These are phyloP conservation scores for Chionographis japonica DNA, from an alignment of 106 monocot genomes.

Conservation along the genomic window DNA sequence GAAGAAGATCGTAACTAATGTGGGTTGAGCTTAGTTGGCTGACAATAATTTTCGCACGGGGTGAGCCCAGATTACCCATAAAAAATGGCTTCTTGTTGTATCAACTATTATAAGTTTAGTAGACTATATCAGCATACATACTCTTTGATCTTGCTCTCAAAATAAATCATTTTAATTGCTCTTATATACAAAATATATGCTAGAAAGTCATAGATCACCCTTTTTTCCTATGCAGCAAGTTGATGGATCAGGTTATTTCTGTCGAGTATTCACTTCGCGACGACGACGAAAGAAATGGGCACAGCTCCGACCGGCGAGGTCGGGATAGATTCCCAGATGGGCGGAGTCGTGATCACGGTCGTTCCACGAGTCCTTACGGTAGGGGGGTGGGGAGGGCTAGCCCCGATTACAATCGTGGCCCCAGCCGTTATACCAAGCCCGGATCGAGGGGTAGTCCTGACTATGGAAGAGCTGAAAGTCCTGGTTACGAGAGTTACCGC, in stretches of 20 bases:
- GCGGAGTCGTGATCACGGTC: conserved; percentile 43
- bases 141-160: too few species aligned
- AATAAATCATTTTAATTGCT: too few species aligned
- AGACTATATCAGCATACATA: too few species aligned
- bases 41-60: too few species aligned
- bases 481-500: conserved; percentile 32
- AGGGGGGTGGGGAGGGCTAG: conserved; percentile 72
- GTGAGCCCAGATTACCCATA: too few species aligned
- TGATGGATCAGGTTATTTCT: conserved; percentile 86
- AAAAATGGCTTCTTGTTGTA: too few species aligned
- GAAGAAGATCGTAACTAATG: too few species aligned
- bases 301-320: conserved; percentile 67
- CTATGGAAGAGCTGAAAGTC: conserved; percentile 51
- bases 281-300: conserved; percentile 82
- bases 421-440: conserved; percentile 37
- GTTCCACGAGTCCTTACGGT: conserved; percentile 79
- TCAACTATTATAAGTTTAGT: too few species aligned
- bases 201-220: neutral
- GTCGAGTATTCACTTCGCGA: conserved; percentile 96
- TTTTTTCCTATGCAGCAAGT: conserved; percentile 42
- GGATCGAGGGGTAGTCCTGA: conserved; percentile 40
- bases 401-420: conserved; percentile 82
- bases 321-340: conserved; percentile 56
- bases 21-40: too few species aligned
- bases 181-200: too few species aligned